phyloP scores from a whole-genome alignment of 495 filamentous ascomycete species.

The Podospora bellae-mahoneyi region DNA sequence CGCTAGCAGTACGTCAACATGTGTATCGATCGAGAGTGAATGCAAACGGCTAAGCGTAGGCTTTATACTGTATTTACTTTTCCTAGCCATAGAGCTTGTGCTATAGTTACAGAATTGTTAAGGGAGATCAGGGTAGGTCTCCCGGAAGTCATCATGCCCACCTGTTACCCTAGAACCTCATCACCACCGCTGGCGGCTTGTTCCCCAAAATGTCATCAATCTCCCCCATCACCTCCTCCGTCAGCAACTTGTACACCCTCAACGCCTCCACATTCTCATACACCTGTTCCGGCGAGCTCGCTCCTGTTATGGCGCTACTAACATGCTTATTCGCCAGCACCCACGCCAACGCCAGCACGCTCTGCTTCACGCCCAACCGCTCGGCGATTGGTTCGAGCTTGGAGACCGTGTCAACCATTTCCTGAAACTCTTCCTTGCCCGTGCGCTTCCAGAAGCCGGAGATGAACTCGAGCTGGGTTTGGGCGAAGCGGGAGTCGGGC shows the following conservation, averaged over 20 bases:
- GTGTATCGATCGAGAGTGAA: background rate
- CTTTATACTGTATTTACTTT: too few relatives aligned
- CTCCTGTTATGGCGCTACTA: constrained; percentile 72
- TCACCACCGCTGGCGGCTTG: background rate
- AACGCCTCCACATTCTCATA: constrained; percentile 66
- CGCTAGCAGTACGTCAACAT: too few relatives aligned
- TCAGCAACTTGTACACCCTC: constrained; percentile 55
- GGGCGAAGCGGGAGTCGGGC: constrained; percentile 51
- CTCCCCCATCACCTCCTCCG: constrained; percentile 17
- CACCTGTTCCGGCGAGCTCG: constrained; percentile 68
- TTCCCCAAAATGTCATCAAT: background rate
- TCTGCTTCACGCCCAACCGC: constrained; percentile 59
- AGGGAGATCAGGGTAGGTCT: background rate
- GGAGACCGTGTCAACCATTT: constrained; percentile 43
- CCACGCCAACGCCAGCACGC: constrained; percentile 73
- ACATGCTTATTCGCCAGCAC: constrained; percentile 73
- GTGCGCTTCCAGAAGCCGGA: constrained; percentile 43
- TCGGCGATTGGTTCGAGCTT: constrained; percentile 62
- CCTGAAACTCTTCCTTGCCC: constrained; percentile 46
- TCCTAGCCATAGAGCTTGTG: background rate
- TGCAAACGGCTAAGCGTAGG: background rate
- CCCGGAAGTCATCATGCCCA: background rate
- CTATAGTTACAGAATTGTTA: background rate
- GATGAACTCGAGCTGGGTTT: constrained; percentile 47
- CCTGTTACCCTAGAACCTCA: background rate